Evolutionary conservation across 2,329 filamentous ascomycete genomes (phyloP), one percentile per base, ranked within the genome.

Genomic region (Ascochyta koolunga): DNA sequence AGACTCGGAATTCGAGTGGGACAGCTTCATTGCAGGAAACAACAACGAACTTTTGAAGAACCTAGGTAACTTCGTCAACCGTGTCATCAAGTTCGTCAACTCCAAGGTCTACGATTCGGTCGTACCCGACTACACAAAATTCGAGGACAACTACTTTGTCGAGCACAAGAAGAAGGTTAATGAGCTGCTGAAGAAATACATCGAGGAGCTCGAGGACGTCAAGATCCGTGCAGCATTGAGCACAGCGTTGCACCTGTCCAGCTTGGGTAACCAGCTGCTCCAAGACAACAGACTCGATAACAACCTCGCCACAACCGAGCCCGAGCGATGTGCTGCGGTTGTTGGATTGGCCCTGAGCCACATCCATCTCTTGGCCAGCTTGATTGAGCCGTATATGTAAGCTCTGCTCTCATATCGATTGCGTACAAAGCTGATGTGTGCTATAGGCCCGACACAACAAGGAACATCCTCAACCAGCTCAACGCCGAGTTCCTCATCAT

Each of bases 1-100:
- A 45, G 93, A 97, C 71, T 89, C 91, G 0, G 90, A 96, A 70
- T 96, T 96, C 73, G 89, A 93, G 72, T 96, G 92, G 92, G 85
- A 84, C 53, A 83, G 88, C 39, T 96, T 96, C 76, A 89, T 95
- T 58, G 83, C 86, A 31, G 82, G 85, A 64, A 96, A 96, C 82
- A 96, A 97, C 80, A 92, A 89, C 69, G 90, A 95, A 71, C 83
- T 97, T n/a, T 80, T 89, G 43, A 87, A 88, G 73, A 89, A 89
- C 74, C 80, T 90, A 35, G 88, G 88, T 45, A 82, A 82, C 71
- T 81, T 82, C 41, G 78, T 82, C 53, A 82, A 82, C 65, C 78
- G 80, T 31, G 76, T 90, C 25, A 82, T 87, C 61, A 89, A 89
- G 63, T 81, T 89, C 52, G 86, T 88, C 74, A 86, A 91, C 76